Evolutionary conservation across 2,329 filamentous ascomycete species (phyloP).

Genomic region (Diaporthe vexans): DNA sequence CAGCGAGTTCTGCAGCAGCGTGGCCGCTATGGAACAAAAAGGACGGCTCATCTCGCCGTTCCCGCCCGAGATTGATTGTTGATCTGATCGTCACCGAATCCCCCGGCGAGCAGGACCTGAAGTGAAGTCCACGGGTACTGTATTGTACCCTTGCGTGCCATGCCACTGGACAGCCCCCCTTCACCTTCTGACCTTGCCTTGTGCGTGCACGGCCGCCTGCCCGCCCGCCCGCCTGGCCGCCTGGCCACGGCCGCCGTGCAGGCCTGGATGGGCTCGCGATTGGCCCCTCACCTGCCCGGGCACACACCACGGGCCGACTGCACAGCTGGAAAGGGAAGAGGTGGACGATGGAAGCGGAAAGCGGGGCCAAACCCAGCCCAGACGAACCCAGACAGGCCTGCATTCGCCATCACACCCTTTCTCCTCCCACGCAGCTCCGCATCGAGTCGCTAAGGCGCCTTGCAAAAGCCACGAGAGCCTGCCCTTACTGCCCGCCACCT

Average conservation of each 20-base stretch:
- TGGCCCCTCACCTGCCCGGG: not conserved
- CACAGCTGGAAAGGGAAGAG: conserved; percentile 15
- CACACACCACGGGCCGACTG: conserved; percentile 1
- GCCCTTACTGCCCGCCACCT: conserved; percentile 17
- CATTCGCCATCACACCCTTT: conserved; percentile 27
- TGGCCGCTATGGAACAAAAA: conserved; percentile 8
- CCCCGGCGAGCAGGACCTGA: not conserved
- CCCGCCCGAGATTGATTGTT: conserved; percentile 32
- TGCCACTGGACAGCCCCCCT: not conserved
- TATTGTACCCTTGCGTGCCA: too few species aligned
- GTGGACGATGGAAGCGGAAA: conserved; percentile 18
- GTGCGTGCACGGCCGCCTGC: not conserved
- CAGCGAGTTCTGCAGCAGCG: conserved; percentile 17
- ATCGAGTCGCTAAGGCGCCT: conserved; percentile 6
- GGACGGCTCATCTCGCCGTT: conserved; percentile 11
- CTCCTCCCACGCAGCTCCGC: conserved; percentile 13
- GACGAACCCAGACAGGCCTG: not conserved
- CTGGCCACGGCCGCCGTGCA: not conserved
- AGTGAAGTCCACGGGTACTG: too few species aligned
- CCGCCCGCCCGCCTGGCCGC: too few species aligned
- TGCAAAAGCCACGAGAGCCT: not conserved
- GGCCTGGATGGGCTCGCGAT: not conserved
- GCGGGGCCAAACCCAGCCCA: conserved; percentile 6
- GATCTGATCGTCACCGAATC: conserved; percentile 10
- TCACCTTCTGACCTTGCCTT: not conserved